A percentile compares a stretch with the other conserved stretches of the same genome.
Conservation (phyloP, 768 basidiomycete species). For the Xerocomus potaroensis region DNA sequence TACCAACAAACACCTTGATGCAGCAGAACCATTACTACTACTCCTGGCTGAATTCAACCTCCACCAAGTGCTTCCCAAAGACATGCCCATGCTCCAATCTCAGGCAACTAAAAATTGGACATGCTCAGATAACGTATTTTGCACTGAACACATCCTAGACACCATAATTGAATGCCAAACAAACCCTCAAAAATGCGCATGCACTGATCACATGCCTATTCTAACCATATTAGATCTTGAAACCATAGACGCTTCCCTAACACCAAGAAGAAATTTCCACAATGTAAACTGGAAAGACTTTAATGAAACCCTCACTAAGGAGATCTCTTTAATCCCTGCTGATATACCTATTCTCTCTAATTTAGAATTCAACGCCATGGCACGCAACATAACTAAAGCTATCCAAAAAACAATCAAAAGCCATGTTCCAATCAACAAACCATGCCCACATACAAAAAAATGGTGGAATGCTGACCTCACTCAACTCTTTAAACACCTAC, state of each 20-base stretch:
- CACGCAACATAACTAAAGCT: slow-evolving; percentile 5
- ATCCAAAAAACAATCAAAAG: slow-evolving; percentile 15
- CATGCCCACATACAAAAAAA: slow-evolving; percentile 22
- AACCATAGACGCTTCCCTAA: neutral
- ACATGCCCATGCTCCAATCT: slow-evolving; percentile 33
- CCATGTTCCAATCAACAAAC: slow-evolving; percentile 15
- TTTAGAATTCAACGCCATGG: slow-evolving; percentile 6
- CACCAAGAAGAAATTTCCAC: neutral
- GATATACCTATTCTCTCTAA: neutral
- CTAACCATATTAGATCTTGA: neutral
- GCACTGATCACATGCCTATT: slow-evolving; percentile 17
- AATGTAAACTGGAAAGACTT: slow-evolving; percentile 9
- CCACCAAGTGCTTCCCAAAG: slow-evolving; percentile 28
- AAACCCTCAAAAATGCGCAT: rapidly evolving
- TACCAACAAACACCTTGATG: neutral
- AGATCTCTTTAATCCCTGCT: neutral
- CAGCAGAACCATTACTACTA: slow-evolving; percentile 5
- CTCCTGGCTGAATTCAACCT: neutral
- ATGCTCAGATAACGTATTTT: slow-evolving; percentile 6
- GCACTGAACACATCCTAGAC: neutral
- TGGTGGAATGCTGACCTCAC: slow-evolving; percentile 35
- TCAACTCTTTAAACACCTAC: no score
- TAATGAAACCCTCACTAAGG: neutral
- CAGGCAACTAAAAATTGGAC: slow-evolving; percentile 28
- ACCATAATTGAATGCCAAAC: neutral